phyloP scores from a whole-genome alignment of 257 asterid genomes.

The Haberlea rhodopensis region DNA sequence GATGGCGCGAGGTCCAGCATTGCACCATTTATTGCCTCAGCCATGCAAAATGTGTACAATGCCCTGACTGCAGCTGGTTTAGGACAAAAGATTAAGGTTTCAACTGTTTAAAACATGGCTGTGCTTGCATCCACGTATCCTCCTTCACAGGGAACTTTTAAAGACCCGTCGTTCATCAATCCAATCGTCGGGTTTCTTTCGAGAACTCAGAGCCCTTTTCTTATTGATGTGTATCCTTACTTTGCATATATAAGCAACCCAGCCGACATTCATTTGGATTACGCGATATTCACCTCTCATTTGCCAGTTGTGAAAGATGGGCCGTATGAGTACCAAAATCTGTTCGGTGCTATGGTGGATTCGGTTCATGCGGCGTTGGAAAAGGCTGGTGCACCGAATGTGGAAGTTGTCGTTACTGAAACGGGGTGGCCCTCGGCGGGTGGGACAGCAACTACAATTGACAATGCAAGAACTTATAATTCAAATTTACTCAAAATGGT shows the following conservation, averaged over 20 bases:
- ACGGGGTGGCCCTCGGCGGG: slow-evolving; percentile 57
- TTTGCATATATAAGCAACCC: slow-evolving; percentile 22
- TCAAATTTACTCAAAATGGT: slow-evolving; percentile 31
- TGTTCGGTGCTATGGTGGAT: slow-evolving; percentile 45
- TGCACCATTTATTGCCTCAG: slow-evolving; percentile 23
- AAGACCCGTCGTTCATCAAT: neutral
- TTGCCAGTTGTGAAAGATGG: slow-evolving; percentile 23
- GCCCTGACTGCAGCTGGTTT: slow-evolving; percentile 19
- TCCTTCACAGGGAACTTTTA: slow-evolving; percentile 30
- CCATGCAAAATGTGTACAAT: slow-evolving; percentile 30
- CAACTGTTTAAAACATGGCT: slow-evolving; percentile 25
- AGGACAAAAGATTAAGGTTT: slow-evolving; percentile 22
- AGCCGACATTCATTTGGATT: slow-evolving; percentile 15
- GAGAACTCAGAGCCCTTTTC: slow-evolving; percentile 25
- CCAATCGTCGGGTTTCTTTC: slow-evolving; percentile 29
- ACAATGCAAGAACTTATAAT: slow-evolving; percentile 36
- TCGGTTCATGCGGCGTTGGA: slow-evolving; percentile 37
- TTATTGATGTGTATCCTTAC: slow-evolving; percentile 41
- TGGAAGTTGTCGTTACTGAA: slow-evolving; percentile 41
- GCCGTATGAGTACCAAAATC: slow-evolving; percentile 25
- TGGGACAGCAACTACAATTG: slow-evolving; percentile 29
- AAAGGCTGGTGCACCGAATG: slow-evolving; percentile 26
- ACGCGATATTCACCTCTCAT: slow-evolving; percentile 28
- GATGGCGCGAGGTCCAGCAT: neutral
- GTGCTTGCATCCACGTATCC: slow-evolving; percentile 33